Base-by-base conservation (phyloP, 768 basidiomycete genomes). In the Leccinum aurantiacum region DNA sequence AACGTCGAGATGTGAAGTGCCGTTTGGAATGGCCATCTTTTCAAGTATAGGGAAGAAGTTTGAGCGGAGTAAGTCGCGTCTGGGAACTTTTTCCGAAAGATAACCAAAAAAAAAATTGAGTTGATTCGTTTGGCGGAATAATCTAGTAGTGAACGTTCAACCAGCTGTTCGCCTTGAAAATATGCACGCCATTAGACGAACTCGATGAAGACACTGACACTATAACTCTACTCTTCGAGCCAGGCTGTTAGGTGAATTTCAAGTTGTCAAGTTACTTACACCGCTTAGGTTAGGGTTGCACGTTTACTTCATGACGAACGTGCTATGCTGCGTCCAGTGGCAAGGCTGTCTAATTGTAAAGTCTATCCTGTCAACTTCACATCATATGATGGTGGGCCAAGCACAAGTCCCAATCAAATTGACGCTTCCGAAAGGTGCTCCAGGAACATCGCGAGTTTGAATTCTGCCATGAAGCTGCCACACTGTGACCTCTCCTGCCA, bases 11-110 rank as follows among this genome's bases (percentile, higher is more conserved):
- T 73, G 64, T 37, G 65, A 61, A 38, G 60, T 53, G 58, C 70
- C 73, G 55, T 76, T 78, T 46, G 78, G 65, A 65, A 76, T 72
- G 60, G 83, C 73, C 85, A 86, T 76, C 79, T 73, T 77, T 44
- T 44, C 44, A 44, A 44, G 77, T 35, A 27, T 37, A n/a, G 44
- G 31, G 56, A 33, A 37, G 46, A 55, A 48, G 33, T 59, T 47
- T 37, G 33, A 38, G 53, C 9, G 19, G 41, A 56, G 46, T 5
- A 41, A 35, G 33, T 35, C 37, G 9, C 51, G 59, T 38, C 27
- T 52, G 19, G 19, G 31, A 52, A 52, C 6, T 38, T 38, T 52
- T 33, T 31, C 29, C 29, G 29, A 29, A 52, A n/a, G 6, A 31
- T 31, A 50, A 50, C 19, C 3, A 38, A 38, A 38, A 19, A 11